phyloP scores from a whole-genome alignment of 129 eudicot species.

The Glebionis coronaria region DNA sequence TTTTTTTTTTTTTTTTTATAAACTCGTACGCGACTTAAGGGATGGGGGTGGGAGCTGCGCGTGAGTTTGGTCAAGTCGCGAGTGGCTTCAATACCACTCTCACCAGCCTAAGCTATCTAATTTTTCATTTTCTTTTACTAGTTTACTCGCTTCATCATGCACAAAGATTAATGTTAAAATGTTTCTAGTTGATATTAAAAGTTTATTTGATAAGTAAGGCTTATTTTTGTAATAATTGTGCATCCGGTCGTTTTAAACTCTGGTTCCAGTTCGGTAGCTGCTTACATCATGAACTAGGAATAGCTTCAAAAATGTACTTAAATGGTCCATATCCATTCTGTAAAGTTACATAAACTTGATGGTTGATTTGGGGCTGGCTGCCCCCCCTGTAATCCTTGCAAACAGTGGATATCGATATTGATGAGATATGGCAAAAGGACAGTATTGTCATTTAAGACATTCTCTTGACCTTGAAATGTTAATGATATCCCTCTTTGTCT shows the following conservation, averaged over 20 bases:
- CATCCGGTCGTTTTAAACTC: too few relatives aligned
- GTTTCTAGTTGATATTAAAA: too few relatives aligned
- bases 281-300: neutral
- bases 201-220: too few relatives aligned
- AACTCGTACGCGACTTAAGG: too few relatives aligned
- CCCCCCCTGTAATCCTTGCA: conserved; percentile 12
- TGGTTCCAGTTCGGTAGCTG: too few relatives aligned
- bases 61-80: too few relatives aligned
- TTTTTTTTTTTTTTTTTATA: too few relatives aligned
- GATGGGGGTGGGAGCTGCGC: too few relatives aligned
- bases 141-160: neutral
- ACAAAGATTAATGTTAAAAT: too few relatives aligned
- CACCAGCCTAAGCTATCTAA: neutral
- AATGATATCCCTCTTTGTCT: conserved; percentile 27
- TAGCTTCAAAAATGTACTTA: neutral
- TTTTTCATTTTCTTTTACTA: neutral
- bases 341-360: too few relatives aligned
- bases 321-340: neutral
- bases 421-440: conserved; percentile 18
- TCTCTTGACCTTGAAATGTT: conserved; percentile 13
- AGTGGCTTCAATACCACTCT: too few relatives aligned
- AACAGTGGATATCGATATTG: conserved; percentile 6
- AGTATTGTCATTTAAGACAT: conserved; percentile 24
- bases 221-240: too few relatives aligned
- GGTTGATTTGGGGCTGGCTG: conserved; percentile 10